phyloP scores from a whole-genome alignment of 139 green algal genomes.

The Picocystis salinarum region DNA sequence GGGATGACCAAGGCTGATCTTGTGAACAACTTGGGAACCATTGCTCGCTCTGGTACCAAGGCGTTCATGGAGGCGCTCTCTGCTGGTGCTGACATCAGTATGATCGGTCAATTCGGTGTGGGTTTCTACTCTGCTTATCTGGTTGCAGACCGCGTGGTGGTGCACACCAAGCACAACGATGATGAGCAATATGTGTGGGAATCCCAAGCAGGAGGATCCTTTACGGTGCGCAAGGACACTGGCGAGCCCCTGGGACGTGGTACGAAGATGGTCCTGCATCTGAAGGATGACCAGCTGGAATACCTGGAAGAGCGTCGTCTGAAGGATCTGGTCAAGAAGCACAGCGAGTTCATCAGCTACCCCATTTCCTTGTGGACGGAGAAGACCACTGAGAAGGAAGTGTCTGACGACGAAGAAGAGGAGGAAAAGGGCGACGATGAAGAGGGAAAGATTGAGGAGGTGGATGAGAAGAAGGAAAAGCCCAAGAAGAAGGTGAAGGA shows the following conservation, averaged over 20 bases:
- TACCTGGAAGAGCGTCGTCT: slow-evolving; percentile 95
- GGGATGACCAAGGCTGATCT: slow-evolving; percentile 1
- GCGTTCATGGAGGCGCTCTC: slow-evolving; percentile 98
- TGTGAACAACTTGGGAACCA: slow-evolving; percentile 98
- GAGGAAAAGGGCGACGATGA: slow-evolving; percentile 42
- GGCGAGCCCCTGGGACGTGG: slow-evolving; percentile 72
- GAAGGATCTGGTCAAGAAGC: slow-evolving; percentile 99
- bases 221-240: slow-evolving; percentile 72
- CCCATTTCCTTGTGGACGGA: slow-evolving; percentile 91
- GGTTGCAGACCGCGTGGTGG: slow-evolving; percentile 67
- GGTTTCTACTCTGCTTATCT: slow-evolving; percentile 99
- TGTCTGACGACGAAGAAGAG: slow-evolving; percentile 66
- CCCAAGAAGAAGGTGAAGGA: slow-evolving; percentile 86
- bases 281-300: slow-evolving; percentile 90
- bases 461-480: slow-evolving; percentile 43
- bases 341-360: slow-evolving; percentile 99
- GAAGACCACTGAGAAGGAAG: slow-evolving; percentile 97
- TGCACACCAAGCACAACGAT: slow-evolving; percentile 94
- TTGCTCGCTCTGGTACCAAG: slow-evolving; percentile 95
- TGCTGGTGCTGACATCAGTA: slow-evolving; percentile 90
- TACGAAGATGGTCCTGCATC: slow-evolving; percentile 86
- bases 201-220: slow-evolving; percentile 93
- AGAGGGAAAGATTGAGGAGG: slow-evolving; percentile 13
- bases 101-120: slow-evolving; percentile 99
- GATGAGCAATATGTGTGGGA: slow-evolving; percentile 98